Base-by-base conservation (phyloP, 495 filamentous ascomycete species). In the Staphylotrichum tortipilum region DNA sequence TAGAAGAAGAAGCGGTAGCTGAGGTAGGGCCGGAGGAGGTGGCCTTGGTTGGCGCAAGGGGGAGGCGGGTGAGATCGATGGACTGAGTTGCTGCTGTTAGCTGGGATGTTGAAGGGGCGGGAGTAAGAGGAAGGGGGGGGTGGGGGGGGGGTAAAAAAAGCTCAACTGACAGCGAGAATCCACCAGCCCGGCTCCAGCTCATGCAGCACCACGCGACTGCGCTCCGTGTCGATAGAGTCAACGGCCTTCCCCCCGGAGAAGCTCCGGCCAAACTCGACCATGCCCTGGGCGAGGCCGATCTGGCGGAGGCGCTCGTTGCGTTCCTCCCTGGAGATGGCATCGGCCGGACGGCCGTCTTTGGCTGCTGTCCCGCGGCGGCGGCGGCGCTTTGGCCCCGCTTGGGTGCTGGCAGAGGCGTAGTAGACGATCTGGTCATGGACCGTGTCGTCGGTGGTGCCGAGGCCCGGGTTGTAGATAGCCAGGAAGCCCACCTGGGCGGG, bases 241-340 rank as follows among this genome's bases (percentile, higher is more conserved):
- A 97, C 73, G 14, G 87, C 63, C 51, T 82, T 72, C 28, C 81
- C 86, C 50, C 77, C 76, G 6, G 89, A 86, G 62, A 97, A 97
- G 53, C 82, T 85, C 55, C 83, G 86, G 54, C 86, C 85, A 69
- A 99, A 97, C 65, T 84, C 85, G 50, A 95, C 88, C 81, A 97
- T 95, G 46, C 89, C 92, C 72, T 99, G 92, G 44, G 92, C 94
- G 55, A 98, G 78, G n/a, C 92, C 92, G 64, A 98, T 86, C 69
- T 94, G 88, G 53, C 94, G 79, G 59, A 97, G 67, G 54, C 78
- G 83, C 69, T 91, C 84, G 63, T 97, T 94, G 51, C 75, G 77
- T 44, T 85, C 75, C 56, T 86, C 79, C 34, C 76, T 75, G 15
- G 68, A 68, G 4, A 75, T 53, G 36, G 61, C 69, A 11, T 67